Conservation (phyloP, 2,329 filamentous ascomycete species). For the Pseudogymnoascus sp. region DNA sequence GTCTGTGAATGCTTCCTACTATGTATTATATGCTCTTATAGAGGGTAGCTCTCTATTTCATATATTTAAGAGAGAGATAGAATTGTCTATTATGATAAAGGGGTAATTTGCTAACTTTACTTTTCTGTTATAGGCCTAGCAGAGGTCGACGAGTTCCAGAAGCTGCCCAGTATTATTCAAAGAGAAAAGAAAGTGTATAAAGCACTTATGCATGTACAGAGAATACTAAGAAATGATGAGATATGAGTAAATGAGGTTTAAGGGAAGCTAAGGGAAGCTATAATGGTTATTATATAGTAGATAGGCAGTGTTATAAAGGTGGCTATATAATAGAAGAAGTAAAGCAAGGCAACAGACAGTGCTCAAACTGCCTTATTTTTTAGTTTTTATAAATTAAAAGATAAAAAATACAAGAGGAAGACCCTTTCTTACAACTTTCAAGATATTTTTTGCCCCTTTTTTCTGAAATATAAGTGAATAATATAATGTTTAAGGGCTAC, state of each 20-base stretch:
- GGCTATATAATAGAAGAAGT: not conserved
- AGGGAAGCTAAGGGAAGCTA: not conserved
- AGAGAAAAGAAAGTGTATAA: not conserved
- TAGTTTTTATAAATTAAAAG: not conserved
- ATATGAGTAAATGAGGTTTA: not conserved
- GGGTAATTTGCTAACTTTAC: not conserved
- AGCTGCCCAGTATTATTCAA: not conserved
- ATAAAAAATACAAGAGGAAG: not conserved
- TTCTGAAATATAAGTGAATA: no score
- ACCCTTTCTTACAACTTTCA: not conserved
- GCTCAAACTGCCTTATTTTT: not conserved
- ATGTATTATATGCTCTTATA: not conserved
- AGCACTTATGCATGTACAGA: not conserved
- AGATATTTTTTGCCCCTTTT: no score
- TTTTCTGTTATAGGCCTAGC: not conserved
- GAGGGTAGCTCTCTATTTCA: not conserved
- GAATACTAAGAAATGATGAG: not conserved
- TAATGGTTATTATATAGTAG: not conserved
- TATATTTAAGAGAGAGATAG: not conserved
- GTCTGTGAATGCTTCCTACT: not conserved
- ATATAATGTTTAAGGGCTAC: no score
- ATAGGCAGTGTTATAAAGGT: not conserved
- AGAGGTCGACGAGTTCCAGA: not conserved
- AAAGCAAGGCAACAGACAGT: not conserved
- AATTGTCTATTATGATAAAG: not conserved